Evolutionary conservation across 805 yeast genomes (phyloP).

Genomic region (Metschnikowia proteae): DNA sequence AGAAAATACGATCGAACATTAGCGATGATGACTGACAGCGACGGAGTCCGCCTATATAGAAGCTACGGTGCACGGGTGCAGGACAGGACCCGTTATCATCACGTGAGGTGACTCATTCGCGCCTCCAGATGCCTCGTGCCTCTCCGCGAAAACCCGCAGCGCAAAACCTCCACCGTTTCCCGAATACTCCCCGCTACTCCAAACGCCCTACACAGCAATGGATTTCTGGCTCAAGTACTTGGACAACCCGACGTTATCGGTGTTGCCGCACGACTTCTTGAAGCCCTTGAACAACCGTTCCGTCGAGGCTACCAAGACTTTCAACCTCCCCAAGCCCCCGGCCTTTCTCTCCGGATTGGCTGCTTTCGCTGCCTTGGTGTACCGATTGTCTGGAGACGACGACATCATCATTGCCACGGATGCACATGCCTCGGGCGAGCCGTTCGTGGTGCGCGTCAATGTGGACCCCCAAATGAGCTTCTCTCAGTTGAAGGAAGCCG

Average conservation of each 20-base stretch:
- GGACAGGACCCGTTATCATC: conserved; percentile 5
- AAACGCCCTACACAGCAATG: conserved; percentile 5
- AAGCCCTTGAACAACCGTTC: conserved; percentile 68
- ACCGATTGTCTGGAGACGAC: conserved; percentile 88
- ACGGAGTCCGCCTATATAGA: too few species aligned
- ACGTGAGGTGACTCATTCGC: conserved; percentile 14
- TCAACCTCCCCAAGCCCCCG: conserved; percentile 18
- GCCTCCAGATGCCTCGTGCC: neutral
- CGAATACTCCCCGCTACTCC: neutral
- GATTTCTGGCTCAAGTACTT: conserved; percentile 59
- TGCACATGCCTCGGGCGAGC: conserved; percentile 31
- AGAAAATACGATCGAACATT: too few species aligned
- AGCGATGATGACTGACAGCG: too few species aligned
- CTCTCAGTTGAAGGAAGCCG: conserved; percentile 45
- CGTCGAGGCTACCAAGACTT: conserved; percentile 54
- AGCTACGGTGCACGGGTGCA: neutral
- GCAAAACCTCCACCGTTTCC: neutral
- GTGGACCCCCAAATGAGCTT: conserved; percentile 57
- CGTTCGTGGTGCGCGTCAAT: conserved; percentile 60
- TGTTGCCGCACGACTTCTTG: conserved; percentile 82
- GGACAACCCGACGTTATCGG: conserved; percentile 80
- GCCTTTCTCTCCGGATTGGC: conserved; percentile 56
- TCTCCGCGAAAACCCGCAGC: conserved; percentile 4
- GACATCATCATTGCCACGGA: conserved; percentile 85
- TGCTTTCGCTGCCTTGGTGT: conserved; percentile 64